phyloP scores from a whole-genome alignment of 345 rosid species.

The Gossypium stocksii region DNA sequence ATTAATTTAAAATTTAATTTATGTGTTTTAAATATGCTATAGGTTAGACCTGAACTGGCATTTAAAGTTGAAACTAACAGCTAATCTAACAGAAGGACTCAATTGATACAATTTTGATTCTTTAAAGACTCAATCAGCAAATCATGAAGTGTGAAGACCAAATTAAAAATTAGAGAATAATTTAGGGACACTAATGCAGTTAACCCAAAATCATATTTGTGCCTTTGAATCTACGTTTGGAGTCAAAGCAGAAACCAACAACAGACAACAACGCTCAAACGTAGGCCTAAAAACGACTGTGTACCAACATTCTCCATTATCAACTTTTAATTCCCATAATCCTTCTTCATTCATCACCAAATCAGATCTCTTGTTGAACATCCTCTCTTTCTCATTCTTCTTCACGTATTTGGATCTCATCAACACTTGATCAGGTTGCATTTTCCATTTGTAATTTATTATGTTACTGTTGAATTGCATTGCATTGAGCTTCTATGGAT shows the following conservation, averaged over 20 bases:
- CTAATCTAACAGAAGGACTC: not conserved
- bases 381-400: not conserved
- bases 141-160: not conserved
- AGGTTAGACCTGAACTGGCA: not conserved
- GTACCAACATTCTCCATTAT: not conserved
- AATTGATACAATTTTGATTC: no score
- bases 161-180: not conserved
- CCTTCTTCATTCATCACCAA: not conserved
- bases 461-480: slow-evolving; percentile 2
- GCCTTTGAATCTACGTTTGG: not conserved
- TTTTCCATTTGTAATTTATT: not conserved
- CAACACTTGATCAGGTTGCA: slow-evolving; percentile 7
- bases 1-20: no score
- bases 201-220: not conserved
- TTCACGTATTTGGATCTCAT: slow-evolving; percentile 7
- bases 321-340: not conserved
- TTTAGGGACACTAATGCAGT: not conserved
- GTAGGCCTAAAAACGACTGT: not conserved
- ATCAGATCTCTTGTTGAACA: slow-evolving; percentile 7
- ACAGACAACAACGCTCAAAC: not conserved
- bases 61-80: not conserved
- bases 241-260: slow-evolving; percentile 3
- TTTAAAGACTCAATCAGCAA: not conserved
- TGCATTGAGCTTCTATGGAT: not conserved
- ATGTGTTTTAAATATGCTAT: no score